Base-by-base conservation (phyloP, 768 basidiomycete species). In the Cyathus striatus region DNA sequence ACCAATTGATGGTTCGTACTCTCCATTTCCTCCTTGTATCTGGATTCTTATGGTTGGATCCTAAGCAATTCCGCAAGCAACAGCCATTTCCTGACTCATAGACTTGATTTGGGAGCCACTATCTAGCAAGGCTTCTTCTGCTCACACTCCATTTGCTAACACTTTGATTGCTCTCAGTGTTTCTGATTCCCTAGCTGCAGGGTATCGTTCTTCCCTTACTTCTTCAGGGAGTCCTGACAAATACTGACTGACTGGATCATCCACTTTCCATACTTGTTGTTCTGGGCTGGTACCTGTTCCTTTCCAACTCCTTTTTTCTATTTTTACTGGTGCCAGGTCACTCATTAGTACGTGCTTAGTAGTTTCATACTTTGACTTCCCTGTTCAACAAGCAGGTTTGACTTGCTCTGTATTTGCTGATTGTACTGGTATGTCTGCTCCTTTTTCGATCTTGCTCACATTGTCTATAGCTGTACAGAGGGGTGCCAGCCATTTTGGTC, bases 51-150 rank as follows among this genome's bases (percentile, higher is more conserved):
- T 44, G 12, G 49, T 45, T 0, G 58, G 48, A 32, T 60, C 44
- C 52, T 51, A 57, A 9, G 32, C 32, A 1, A 56, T 4, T 6
- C 41, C 33, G 3, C 42, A 33, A 13, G 38, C 24, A 16, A 39
- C n/a, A 1, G 57, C 58, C 1, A 41, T 36, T 16, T 44, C 41
- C 16, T 43, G 23, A 0, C 43, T 37, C 54, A 60, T 58, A 0
- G 55, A 56, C 0, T 59, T 52, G 5, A 63, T 61, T 35, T 61
- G 58, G 1, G 56, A 63, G 0, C 61, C 57, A 1, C 49, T 46
- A 37, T 63, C 59, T 20, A 57, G 36, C 0, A 61, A 36, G 7
- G 43, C 44, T 38, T 60, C 60, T 18, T 51, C 47, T 16, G n/a
- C 20, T 2, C 36, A 33, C 3, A 47, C 18, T 3, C 46, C 39